phyloP scores from a whole-genome alignment of 768 basidiomycete genomes.

The Asterophora lycoperdoides region DNA sequence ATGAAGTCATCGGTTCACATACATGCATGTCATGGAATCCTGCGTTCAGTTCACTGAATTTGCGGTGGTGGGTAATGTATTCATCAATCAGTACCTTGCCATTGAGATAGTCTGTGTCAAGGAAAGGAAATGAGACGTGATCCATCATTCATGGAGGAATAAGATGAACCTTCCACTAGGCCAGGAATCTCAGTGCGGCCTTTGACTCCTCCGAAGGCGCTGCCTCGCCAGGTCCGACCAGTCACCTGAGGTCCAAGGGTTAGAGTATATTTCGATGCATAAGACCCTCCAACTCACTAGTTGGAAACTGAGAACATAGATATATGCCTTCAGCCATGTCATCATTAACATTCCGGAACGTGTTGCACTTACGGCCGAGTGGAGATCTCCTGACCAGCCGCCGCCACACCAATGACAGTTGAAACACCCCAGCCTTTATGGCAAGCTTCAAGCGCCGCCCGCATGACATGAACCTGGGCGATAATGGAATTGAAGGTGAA shows the following conservation, averaged over 20 bases:
- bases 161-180: constrained; percentile 71
- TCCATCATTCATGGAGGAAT: neutral
- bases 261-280: neutral
- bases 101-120: constrained; percentile 63
- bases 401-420: constrained; percentile 94
- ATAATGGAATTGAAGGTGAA: neutral
- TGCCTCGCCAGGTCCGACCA: constrained; percentile 90
- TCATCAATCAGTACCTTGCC: constrained; percentile 90
- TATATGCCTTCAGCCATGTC: constrained; percentile 1
- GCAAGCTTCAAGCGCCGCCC: constrained; percentile 94
- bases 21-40: constrained; percentile 98
- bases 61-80: constrained; percentile 87
- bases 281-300: constrained; percentile 31
- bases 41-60: constrained; percentile 70
- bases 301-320: constrained; percentile 42
- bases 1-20: constrained; percentile 31
- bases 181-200: constrained; percentile 94
- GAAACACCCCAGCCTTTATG: constrained; percentile 99
- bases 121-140: neutral
- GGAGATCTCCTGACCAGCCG: constrained; percentile 92
- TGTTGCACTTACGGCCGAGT: constrained; percentile 67
- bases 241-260: constrained; percentile 53
- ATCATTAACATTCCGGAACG: constrained; percentile 1
- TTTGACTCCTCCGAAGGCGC: constrained; percentile 97
- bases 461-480: constrained; percentile 82